A percentile compares a stretch with the other conserved stretches of the same genome.
Evolutionary conservation across 1,284 basidiomycete species (phyloP).

Genomic region (Pascua guehoae): DNA sequence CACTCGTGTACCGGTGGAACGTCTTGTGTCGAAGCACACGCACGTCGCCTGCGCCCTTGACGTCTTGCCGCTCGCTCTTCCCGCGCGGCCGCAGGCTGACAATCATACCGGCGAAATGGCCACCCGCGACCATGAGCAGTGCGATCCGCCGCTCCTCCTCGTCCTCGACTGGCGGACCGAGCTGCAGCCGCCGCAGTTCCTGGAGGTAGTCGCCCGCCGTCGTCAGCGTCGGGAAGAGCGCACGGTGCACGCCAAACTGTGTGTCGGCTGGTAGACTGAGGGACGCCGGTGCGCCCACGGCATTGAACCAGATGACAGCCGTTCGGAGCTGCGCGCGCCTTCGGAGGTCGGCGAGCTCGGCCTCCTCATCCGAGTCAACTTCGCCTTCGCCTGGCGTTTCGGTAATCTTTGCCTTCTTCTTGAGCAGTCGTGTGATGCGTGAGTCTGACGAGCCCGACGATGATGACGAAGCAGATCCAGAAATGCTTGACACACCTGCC

Average conservation of each 20-base stretch:
- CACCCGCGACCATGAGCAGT: conserved; percentile 92
- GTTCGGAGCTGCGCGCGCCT: conserved; percentile 59
- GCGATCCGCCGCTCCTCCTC: conserved; percentile 77
- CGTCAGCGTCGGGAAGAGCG: conserved; percentile 61
- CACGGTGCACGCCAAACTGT: conserved; percentile 83
- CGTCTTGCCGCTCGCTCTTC: conserved; percentile 58
- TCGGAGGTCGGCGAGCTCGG: conserved; percentile 42
- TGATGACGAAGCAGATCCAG: conserved; percentile 75
- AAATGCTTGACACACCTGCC: conserved; percentile 77
- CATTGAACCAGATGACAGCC: conserved; percentile 82
- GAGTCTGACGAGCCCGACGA: conserved; percentile 50
- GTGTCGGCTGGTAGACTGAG: conserved; percentile 56
- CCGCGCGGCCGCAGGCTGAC: conserved; percentile 56
- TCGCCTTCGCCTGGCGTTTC: conserved; percentile 16
- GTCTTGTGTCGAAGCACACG: conserved; percentile 90
- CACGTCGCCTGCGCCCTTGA: conserved; percentile 57
- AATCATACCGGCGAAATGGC: conserved; percentile 92
- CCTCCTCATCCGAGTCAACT: conserved; percentile 40
- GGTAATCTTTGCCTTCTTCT: conserved; percentile 54
- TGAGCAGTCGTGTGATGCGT: conserved; percentile 59
- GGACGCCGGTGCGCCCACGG: conserved; percentile 49
- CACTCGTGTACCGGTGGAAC: conserved; percentile 97
- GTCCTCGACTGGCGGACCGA: conserved; percentile 42
- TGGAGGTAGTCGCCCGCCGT: conserved; percentile 46
- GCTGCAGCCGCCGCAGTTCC: conserved; percentile 65